Conservation (phyloP, 1,139 yeast species). For the Suhomyces taliae region DNA sequence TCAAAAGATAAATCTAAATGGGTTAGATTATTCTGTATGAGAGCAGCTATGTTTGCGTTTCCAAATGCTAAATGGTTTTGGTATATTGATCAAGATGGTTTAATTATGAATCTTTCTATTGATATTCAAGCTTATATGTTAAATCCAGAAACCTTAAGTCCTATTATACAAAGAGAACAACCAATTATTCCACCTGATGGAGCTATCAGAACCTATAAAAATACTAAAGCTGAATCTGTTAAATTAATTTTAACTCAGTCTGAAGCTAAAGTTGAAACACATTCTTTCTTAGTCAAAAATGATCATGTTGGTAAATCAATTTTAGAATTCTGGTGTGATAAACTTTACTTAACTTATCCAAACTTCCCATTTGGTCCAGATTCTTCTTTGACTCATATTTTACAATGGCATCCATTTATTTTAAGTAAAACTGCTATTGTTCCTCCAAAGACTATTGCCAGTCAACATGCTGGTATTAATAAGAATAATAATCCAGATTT, state of each 20-base stretch:
- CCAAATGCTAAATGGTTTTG: slow-evolving; percentile 84
- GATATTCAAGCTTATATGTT: slow-evolving; percentile 59
- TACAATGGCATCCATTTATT: slow-evolving; percentile 91
- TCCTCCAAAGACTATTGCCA: slow-evolving; percentile 49
- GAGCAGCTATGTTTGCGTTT: slow-evolving; percentile 86
- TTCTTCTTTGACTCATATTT: slow-evolving; percentile 72
- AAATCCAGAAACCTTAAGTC: slow-evolving; percentile 54
- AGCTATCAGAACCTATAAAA: slow-evolving; percentile 66
- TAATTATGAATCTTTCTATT: slow-evolving; percentile 65
- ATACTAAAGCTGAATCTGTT: slow-evolving; percentile 52
- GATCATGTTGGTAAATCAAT: slow-evolving; percentile 63
- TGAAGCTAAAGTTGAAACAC: slow-evolving; percentile 57
- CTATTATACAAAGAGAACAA: slow-evolving; percentile 61
- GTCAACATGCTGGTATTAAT: slow-evolving; percentile 23
- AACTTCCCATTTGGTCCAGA: slow-evolving; percentile 63
- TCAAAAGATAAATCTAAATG: slow-evolving; percentile 47
- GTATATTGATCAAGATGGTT: slow-evolving; percentile 75
- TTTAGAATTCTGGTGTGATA: slow-evolving; percentile 75
- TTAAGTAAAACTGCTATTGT: slow-evolving; percentile 72
- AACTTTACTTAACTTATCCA: slow-evolving; percentile 61
- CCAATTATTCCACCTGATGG: slow-evolving; percentile 71
- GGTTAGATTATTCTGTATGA: slow-evolving; percentile 57
- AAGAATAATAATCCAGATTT: slow-evolving; percentile 14
- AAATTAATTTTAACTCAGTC: slow-evolving; percentile 69
- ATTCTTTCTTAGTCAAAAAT: slow-evolving; percentile 68